Percentiles rank a stretch among this genome's conserved stretches.
phyloP scores from a whole-genome alignment of 176 grass and related monocot genomes.

The Zizania latifolia region DNA sequence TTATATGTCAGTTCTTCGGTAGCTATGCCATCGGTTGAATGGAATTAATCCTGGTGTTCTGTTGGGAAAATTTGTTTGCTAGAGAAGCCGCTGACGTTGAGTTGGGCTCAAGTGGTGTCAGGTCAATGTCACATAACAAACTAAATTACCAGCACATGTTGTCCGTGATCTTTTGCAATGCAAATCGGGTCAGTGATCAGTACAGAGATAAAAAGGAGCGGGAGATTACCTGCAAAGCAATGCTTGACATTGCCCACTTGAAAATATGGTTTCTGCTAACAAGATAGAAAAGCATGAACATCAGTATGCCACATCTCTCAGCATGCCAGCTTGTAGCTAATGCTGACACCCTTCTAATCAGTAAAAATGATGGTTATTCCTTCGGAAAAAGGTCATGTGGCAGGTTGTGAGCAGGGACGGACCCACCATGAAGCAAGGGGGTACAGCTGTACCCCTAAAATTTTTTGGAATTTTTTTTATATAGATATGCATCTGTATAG shows the following conservation, averaged over 20 bases:
- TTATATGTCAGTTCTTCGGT: too few relatives aligned
- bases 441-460: too few relatives aligned
- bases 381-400: neutral
- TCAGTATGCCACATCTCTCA: neutral
- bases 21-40: too few relatives aligned
- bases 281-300: neutral
- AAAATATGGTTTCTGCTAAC: neutral
- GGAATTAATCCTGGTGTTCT: too few relatives aligned
- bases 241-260: neutral
- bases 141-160: neutral
- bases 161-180: neutral
- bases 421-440: too few relatives aligned
- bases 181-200: neutral
- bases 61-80: neutral
- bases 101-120: neutral
- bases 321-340: neutral
- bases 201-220: neutral
- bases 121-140: neutral
- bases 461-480: too few relatives aligned
- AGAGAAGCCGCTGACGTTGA: neutral
- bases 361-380: conserved; percentile 1
- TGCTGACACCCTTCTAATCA: neutral
- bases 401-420: neutral
- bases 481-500: too few relatives aligned
- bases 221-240: neutral